A percentile compares a stretch with the other conserved stretches of the same genome.
These are phyloP conservation scores for Penicillium taxi DNA, from an alignment of 495 filamentous ascomycete genomes.

Conservation along the genomic window DNA sequence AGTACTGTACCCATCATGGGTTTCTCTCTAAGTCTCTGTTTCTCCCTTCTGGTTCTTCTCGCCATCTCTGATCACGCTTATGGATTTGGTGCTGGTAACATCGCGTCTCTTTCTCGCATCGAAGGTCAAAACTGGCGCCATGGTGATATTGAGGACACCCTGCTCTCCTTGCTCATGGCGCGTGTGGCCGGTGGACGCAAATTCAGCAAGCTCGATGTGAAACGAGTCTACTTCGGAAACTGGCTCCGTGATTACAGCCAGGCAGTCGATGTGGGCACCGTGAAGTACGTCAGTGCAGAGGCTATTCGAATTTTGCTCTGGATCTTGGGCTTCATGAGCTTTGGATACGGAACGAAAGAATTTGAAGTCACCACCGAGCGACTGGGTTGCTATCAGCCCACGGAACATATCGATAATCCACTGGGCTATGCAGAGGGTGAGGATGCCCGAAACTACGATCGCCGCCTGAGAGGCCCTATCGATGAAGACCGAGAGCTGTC, in stretches of 20 bases:
- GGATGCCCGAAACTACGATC: slow-evolving; percentile 77
- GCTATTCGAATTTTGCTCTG: slow-evolving; percentile 76
- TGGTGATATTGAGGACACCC: slow-evolving; percentile 81
- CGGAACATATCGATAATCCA: slow-evolving; percentile 85
- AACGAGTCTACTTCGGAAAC: slow-evolving; percentile 82
- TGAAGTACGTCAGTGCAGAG: slow-evolving; percentile 81
- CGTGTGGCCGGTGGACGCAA: slow-evolving; percentile 70
- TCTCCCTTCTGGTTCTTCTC: slow-evolving; percentile 49
- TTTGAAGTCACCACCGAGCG: slow-evolving; percentile 87
- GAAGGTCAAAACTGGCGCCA: slow-evolving; percentile 90
- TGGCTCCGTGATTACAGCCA: slow-evolving; percentile 76
- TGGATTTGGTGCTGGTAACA: slow-evolving; percentile 86
- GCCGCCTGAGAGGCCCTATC: slow-evolving; percentile 68
- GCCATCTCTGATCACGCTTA: slow-evolving; percentile 54
- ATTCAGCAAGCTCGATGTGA: slow-evolving; percentile 80
- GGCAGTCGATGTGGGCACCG: slow-evolving; percentile 69
- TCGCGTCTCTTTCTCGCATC: slow-evolving; percentile 64
- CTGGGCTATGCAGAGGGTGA: slow-evolving; percentile 71
- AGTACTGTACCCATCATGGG: slow-evolving; percentile 12
- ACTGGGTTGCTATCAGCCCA: slow-evolving; percentile 80
- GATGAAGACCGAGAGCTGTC: slow-evolving; percentile 70
- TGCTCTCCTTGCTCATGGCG: slow-evolving; percentile 70
- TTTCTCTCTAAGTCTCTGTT: slow-evolving; percentile 23
- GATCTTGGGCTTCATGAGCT: slow-evolving; percentile 55
- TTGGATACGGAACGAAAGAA: slow-evolving; percentile 73